phyloP scores from a whole-genome alignment of 2,329 filamentous ascomycete genomes.

The Chalaropsis thielavioides region DNA sequence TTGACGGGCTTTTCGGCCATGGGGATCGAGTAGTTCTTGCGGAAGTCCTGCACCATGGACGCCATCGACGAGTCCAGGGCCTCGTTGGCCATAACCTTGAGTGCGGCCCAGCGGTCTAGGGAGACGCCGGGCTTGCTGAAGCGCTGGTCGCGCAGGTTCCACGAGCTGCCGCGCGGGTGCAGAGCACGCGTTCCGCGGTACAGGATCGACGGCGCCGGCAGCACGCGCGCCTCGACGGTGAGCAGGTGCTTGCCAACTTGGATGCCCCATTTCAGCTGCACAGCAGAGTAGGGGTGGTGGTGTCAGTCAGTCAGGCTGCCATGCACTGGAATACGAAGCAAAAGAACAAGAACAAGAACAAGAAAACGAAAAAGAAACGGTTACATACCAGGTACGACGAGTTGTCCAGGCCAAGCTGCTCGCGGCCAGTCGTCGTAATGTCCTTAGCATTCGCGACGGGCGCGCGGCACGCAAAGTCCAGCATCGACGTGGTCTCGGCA shows the following conservation, averaged over 20 bases:
- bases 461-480: constrained; percentile 53
- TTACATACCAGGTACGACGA: constrained; percentile 29
- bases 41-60: constrained; percentile 14
- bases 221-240: constrained; percentile 57
- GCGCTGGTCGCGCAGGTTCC: constrained; percentile 50
- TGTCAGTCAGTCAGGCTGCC: no score
- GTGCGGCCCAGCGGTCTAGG: constrained; percentile 37
- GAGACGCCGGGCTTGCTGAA: constrained; percentile 37
- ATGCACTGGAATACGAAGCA: not conserved
- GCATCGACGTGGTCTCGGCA: constrained; percentile 53
- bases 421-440: constrained; percentile 43
- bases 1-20: constrained; percentile 12
- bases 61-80: constrained; percentile 25
- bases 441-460: constrained; percentile 53
- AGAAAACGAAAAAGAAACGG: constrained; percentile 18
- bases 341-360: not conserved
- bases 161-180: constrained; percentile 39
- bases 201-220: constrained; percentile 43
- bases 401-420: constrained; percentile 41
- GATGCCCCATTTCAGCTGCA: constrained; percentile 43
- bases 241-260: constrained; percentile 46
- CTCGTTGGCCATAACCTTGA: constrained; percentile 27
- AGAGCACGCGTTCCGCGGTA: constrained; percentile 34
- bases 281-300: no score
- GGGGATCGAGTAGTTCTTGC: constrained; percentile 16